Percentiles rank a stretch among this genome's conserved stretches.
Conservation (phyloP, 1,139 yeast genomes). For the Diutina rugosa region DNA sequence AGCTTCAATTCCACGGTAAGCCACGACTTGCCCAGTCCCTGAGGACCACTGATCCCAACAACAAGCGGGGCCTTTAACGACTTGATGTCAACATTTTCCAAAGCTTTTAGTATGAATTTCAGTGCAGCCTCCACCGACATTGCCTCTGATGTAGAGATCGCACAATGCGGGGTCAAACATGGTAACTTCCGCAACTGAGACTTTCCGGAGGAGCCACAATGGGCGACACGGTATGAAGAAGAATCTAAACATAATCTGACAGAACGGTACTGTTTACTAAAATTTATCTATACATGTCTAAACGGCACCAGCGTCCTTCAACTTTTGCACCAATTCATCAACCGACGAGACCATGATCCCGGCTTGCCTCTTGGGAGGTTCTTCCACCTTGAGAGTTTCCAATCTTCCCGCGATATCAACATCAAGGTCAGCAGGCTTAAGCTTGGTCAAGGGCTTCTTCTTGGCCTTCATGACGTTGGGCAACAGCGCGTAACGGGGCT, state of each 20-base stretch:
- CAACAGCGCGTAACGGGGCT: constrained; percentile 85
- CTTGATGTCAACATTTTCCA: background rate
- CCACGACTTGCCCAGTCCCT: constrained; percentile 85
- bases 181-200: background rate
- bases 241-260: too few species aligned
- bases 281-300: background rate
- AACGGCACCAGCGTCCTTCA: constrained; percentile 59
- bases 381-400: constrained; percentile 61
- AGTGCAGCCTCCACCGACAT: background rate
- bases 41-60: constrained; percentile 76
- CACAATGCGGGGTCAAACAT: background rate
- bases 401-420: constrained; percentile 53
- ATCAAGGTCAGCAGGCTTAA: constrained; percentile 59
- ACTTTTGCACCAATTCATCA: constrained; percentile 68
- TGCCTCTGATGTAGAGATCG: background rate
- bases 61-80: constrained; percentile 31
- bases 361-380: constrained; percentile 73
- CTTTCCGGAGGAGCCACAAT: too few species aligned
- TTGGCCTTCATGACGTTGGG: constrained; percentile 98
- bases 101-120: background rate
- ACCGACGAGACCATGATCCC: constrained; percentile 73
- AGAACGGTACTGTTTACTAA: background rate
- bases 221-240: too few species aligned
- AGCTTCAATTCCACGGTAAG: constrained; percentile 34
- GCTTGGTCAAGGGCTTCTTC: constrained; percentile 77